Conservation (phyloP, 345 rosid species). For the Gossypioides kirkii region DNA sequence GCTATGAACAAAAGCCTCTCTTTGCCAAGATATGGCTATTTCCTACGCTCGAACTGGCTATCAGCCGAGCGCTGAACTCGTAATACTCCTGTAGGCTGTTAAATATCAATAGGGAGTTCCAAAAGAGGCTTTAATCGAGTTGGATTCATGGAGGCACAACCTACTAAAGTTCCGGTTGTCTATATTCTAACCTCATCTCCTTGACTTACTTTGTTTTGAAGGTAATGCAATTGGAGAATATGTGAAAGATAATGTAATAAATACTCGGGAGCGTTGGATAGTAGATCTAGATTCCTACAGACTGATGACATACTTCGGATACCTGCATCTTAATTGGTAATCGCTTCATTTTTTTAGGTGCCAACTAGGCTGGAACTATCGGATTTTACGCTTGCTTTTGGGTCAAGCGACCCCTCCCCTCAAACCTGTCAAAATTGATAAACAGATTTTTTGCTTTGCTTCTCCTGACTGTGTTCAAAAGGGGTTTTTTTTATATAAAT, state of each 20-base stretch:
- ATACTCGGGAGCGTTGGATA: no score
- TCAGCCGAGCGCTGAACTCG: neutral
- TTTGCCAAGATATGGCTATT: neutral
- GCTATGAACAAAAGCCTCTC: no score
- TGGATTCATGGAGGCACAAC: neutral
- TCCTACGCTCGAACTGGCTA: no score
- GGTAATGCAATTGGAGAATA: neutral
- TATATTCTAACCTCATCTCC: neutral
- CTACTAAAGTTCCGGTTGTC: neutral
- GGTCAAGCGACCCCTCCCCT: no score
- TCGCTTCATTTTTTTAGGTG: no score
- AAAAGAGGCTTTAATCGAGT: neutral
- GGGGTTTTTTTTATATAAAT: neutral
- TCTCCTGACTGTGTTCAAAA: neutral
- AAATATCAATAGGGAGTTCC: no score
- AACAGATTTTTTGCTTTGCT: conserved; percentile 1
- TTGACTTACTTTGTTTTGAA: neutral
- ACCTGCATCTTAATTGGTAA: no score
- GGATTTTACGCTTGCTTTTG: no score
- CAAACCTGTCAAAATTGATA: no score
- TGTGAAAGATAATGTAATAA: neutral
- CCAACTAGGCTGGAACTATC: no score
- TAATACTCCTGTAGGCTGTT: no score
- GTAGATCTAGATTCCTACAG: neutral
- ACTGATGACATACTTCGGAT: neutral